A percentile compares a stretch with the other conserved stretches of the same genome.
These are phyloP conservation scores for Candida tropicalis DNA, from an alignment of 1,139 yeast species.

Conservation along the genomic window DNA sequence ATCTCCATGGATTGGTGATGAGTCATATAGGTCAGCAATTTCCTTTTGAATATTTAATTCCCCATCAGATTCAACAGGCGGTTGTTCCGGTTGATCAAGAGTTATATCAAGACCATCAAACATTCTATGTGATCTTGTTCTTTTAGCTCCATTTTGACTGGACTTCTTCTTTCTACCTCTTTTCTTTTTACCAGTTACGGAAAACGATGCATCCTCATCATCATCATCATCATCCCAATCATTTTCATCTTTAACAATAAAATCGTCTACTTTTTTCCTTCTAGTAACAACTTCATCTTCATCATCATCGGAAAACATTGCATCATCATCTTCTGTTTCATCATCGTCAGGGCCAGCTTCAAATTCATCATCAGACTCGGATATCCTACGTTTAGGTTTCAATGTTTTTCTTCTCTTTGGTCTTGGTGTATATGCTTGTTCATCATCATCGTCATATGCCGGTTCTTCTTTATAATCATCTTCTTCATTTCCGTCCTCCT, in stretches of 20 bases:
- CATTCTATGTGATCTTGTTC: slow-evolving; percentile 16
- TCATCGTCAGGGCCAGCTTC: slow-evolving; percentile 15
- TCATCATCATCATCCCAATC: slow-evolving; percentile 34
- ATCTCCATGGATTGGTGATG: slow-evolving; percentile 51
- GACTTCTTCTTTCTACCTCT: slow-evolving; percentile 22
- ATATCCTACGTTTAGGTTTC: slow-evolving; percentile 10
- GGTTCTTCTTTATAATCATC: slow-evolving; percentile 22
- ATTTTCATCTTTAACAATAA: slow-evolving; percentile 37
- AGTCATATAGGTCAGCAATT: slow-evolving; percentile 54
- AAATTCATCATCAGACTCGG: slow-evolving; percentile 22
- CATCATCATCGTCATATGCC: slow-evolving; percentile 40
- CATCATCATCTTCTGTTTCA: slow-evolving; percentile 31
- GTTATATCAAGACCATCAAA: slow-evolving; percentile 22
- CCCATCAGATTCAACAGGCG: slow-evolving; percentile 23
- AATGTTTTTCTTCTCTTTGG: slow-evolving; percentile 18
- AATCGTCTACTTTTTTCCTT: slow-evolving; percentile 22
- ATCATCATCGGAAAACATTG: slow-evolving; percentile 35
- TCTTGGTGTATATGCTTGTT: slow-evolving; percentile 14
- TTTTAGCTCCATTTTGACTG: slow-evolving; percentile 27
- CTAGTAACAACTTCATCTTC: slow-evolving; percentile 36
- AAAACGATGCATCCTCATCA: slow-evolving; percentile 27
- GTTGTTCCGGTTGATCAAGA: slow-evolving; percentile 26
- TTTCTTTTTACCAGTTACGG: slow-evolving; percentile 17
- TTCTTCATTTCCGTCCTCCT: slow-evolving; percentile 14
- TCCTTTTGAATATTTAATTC: slow-evolving; percentile 50